These are phyloP conservation scores for Pythium aquatile DNA, from an alignment of 352 stramenopile genomes.

Conservation along the genomic window DNA sequence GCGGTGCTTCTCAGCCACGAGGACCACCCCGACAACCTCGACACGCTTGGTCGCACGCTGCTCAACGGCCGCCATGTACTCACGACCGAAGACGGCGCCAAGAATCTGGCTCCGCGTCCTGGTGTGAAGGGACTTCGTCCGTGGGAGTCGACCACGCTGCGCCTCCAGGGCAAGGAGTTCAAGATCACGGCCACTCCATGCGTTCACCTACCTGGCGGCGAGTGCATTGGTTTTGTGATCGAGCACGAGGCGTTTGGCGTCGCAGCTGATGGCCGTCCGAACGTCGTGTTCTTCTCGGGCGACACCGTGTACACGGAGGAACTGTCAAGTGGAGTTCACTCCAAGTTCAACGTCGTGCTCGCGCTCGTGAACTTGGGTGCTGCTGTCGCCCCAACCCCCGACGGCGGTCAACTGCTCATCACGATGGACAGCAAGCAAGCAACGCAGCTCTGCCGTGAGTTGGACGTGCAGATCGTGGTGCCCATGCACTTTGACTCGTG, in stretches of 20 bases:
- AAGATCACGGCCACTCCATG: slow-evolving; percentile 42
- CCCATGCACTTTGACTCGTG: slow-evolving; percentile 47
- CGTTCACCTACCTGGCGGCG: slow-evolving; percentile 32
- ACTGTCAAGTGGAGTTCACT: slow-evolving; percentile 28
- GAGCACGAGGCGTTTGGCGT: slow-evolving; percentile 34
- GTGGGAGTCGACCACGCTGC: slow-evolving; percentile 31
- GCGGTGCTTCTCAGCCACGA: slow-evolving; percentile 40
- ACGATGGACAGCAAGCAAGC: slow-evolving; percentile 33
- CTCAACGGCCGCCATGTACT: slow-evolving; percentile 42
- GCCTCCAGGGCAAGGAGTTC: slow-evolving; percentile 34
- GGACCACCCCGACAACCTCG: slow-evolving; percentile 43
- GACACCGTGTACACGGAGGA: slow-evolving; percentile 39
- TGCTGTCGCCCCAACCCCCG: slow-evolving; percentile 8
- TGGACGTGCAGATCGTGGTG: slow-evolving; percentile 32
- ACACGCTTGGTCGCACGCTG: slow-evolving; percentile 31
- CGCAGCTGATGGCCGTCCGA: slow-evolving; percentile 28
- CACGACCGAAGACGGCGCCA: slow-evolving; percentile 38
- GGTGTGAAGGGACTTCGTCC: slow-evolving; percentile 33
- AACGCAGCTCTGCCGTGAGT: slow-evolving; percentile 27
- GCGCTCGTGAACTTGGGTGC: slow-evolving; percentile 40
- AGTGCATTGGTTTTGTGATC: slow-evolving; percentile 40
- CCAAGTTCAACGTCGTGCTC: slow-evolving; percentile 34
- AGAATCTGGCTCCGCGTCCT: slow-evolving; percentile 38
- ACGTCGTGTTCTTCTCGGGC: slow-evolving; percentile 39
- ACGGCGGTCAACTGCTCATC: slow-evolving; percentile 21